A percentile compares a stretch with the other conserved stretches of the same genome.
Conservation (phyloP, 176 grass and related monocot species). For the Lolium perenne region DNA sequence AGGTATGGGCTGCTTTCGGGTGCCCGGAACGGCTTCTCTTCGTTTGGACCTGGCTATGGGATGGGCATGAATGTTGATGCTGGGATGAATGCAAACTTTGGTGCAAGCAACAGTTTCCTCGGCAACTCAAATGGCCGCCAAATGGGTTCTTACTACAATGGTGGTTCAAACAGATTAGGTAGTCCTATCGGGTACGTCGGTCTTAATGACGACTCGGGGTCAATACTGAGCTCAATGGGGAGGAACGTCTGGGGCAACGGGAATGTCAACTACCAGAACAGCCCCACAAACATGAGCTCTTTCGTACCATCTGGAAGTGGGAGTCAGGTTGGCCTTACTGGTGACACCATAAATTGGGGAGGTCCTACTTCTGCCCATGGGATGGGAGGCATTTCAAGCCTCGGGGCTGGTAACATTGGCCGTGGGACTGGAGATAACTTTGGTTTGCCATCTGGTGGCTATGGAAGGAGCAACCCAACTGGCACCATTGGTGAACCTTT, state of each 20-base stretch:
- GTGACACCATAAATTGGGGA: slow-evolving; percentile 58
- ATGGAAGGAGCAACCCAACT: slow-evolving; percentile 63
- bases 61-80: slow-evolving; percentile 72
- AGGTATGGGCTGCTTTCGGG: slow-evolving; percentile 73
- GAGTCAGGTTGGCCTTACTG: slow-evolving; percentile 39
- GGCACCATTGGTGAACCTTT: slow-evolving; percentile 64
- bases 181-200: slow-evolving; percentile 60
- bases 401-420: slow-evolving; percentile 46
- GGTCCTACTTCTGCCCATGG: slow-evolving; percentile 55
- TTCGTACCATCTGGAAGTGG: slow-evolving; percentile 65
- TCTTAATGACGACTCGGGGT: slow-evolving; percentile 72
- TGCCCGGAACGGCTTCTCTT: slow-evolving; percentile 72
- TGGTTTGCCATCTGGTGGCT: slow-evolving; percentile 54
- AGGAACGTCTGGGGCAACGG: slow-evolving; percentile 83
- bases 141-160: slow-evolving; percentile 65
- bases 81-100: slow-evolving; percentile 64
- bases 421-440: slow-evolving; percentile 58
- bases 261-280: slow-evolving; percentile 58
- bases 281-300: slow-evolving; percentile 62
- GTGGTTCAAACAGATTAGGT: slow-evolving; percentile 72
- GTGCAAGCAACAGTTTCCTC: slow-evolving; percentile 55
- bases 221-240: slow-evolving; percentile 68
- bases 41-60: slow-evolving; percentile 71
- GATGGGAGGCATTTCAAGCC: slow-evolving; percentile 52
- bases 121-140: slow-evolving; percentile 71